phyloP scores from a whole-genome alignment of 2,329 filamentous ascomycete genomes.

The Chrysoporthe austroafricana region DNA sequence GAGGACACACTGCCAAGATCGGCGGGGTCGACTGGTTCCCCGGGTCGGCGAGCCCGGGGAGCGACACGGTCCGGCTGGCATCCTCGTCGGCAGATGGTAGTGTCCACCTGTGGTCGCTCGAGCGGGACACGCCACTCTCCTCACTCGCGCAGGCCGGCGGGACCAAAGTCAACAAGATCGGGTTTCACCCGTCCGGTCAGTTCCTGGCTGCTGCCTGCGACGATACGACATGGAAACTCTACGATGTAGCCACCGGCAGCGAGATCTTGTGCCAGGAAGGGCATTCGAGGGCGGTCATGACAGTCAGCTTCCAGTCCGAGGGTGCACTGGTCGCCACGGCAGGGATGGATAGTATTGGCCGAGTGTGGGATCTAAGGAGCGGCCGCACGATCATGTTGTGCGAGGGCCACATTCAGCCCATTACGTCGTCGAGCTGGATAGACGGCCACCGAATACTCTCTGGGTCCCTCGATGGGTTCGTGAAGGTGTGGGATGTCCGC shows the following conservation, averaged over 20 bases:
- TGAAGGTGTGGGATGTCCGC: constrained; percentile 97
- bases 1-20: constrained; percentile 87
- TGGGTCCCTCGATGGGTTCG: constrained; percentile 90
- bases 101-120: constrained; percentile 88
- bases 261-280: constrained; percentile 91
- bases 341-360: constrained; percentile 91
- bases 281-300: constrained; percentile 90
- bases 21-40: constrained; percentile 92
- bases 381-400: constrained; percentile 95
- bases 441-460: constrained; percentile 94
- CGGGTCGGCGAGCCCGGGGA: constrained; percentile 72
- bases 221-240: constrained; percentile 95
- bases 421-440: constrained; percentile 90
- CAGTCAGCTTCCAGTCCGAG: constrained; percentile 87
- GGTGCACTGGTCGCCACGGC: constrained; percentile 88
- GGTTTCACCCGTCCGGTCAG: constrained; percentile 89
- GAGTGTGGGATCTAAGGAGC: constrained; percentile 92
- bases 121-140: constrained; percentile 76
- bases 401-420: constrained; percentile 90
- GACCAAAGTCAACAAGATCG: constrained; percentile 85
- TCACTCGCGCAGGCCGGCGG: constrained; percentile 24
- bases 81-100: constrained; percentile 88
- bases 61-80: constrained; percentile 79
- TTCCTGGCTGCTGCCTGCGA: constrained; percentile 93
- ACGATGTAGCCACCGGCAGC: constrained; percentile 85